phyloP scores from a whole-genome alignment of 108 stramenopile species.

The Skeletonema marinoi region DNA sequence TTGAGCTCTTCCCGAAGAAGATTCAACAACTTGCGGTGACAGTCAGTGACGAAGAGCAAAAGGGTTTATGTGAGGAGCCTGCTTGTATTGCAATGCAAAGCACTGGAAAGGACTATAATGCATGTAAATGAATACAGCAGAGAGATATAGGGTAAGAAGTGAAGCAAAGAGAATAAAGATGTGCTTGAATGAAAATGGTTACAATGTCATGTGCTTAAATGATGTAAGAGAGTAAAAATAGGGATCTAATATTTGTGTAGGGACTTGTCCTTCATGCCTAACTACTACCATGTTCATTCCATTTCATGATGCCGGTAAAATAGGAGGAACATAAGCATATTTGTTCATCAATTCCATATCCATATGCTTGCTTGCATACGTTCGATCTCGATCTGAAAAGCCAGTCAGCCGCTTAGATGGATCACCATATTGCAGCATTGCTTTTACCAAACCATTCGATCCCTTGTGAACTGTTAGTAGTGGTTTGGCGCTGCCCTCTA shows the following conservation, averaged over 20 bases:
- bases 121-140: background rate
- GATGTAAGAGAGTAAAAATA: background rate
- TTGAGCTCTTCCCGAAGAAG: background rate
- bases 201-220: background rate
- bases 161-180: background rate
- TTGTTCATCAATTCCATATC: conserved; percentile 66
- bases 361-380: conserved; percentile 53
- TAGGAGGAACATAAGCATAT: conserved; percentile 30
- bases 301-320: background rate
- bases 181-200: background rate
- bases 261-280: background rate
- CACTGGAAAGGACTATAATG: background rate
- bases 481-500: conserved; percentile 65
- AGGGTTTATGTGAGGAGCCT: background rate
- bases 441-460: conserved; percentile 68
- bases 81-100: background rate
- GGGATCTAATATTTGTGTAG: background rate
- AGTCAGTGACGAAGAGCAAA: background rate
- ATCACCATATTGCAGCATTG: conserved; percentile 82
- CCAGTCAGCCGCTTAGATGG: conserved; percentile 56
- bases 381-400: conserved; percentile 67
- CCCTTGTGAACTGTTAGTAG: conserved; percentile 58
- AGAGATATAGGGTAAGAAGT: background rate
- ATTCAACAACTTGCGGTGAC: background rate
- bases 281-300: background rate